Evolutionary conservation across 164 flowering plant species (phyloP), one percentile per base, ranked within the genome.

Genomic region (Magnolia sinica): DNA sequence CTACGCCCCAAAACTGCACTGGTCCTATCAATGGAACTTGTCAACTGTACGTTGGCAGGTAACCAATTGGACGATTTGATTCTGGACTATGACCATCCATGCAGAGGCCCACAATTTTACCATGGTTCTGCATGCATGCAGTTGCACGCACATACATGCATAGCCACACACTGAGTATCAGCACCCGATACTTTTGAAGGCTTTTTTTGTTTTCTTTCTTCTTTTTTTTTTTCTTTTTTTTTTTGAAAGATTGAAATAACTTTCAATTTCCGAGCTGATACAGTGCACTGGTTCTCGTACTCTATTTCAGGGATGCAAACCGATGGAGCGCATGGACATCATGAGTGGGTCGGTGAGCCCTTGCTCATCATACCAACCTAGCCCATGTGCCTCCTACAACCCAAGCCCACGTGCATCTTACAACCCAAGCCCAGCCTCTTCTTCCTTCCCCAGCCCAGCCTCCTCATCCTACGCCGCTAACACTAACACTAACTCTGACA

Each of bases 401-500:
- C 71, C 71, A 7, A 68, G 71, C n/a, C 71, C 71, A 16, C 8
- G 71, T 29, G 71, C 71, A 29, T 68, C 71, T 22, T 68, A 87
- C 83, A 89, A 91, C 76, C 93, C 89, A 3, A 89, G 93, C 77
- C 97, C 93, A 4, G 88, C 79, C 51, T 85, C 93, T 14, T 90
- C 98, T n/a, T 93, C 95, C 58, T 89, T 87, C 74, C 92, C 94
- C 8, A 91, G 95, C 84, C 91, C 91, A 9, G 81, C 83, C 31
- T 87, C 89, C 13, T 87, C 91, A 4, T 79, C 92, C 24, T 83
- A 86, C 65, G 79, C 73, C 75, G 77, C 80, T 23, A 89, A 84
- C 77, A 78, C 74, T 9, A 79, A 81, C 45, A 37, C 76, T 13
- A 80, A 63, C n/a, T 75, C 86, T 51, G 96, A 92, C 81, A 24